Evolutionary conservation across 257 asterid species (phyloP).

Genomic region (Solanum tacnaense): DNA sequence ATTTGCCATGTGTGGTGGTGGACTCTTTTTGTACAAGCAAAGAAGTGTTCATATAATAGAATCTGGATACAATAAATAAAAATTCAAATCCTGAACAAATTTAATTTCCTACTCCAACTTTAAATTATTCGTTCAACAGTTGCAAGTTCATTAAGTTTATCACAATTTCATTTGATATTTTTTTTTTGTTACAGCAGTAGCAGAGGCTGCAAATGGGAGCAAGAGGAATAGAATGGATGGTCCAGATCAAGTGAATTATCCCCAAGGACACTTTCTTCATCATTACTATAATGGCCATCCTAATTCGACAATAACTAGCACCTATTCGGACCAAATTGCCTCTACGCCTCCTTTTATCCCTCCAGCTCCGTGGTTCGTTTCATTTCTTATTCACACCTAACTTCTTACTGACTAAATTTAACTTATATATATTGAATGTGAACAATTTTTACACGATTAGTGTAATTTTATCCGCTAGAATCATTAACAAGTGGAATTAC

Average conservation of each 20-base stretch:
- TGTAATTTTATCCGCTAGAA: not conserved
- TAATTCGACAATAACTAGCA: not conserved
- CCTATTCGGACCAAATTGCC: not conserved
- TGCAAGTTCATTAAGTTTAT: not conserved
- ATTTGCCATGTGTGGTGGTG: not conserved
- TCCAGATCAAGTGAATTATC: not conserved
- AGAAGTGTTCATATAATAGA: not conserved
- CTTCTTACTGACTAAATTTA: not conserved
- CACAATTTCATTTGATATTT: not conserved
- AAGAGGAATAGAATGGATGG: conserved; percentile 7
- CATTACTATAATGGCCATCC: not conserved
- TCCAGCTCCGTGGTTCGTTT: not conserved
- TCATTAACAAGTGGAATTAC: not conserved
- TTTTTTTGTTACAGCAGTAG: not conserved
- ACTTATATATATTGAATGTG: not conserved
- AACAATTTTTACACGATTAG: not conserved
- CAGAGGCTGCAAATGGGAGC: conserved; percentile 4
- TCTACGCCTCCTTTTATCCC: not conserved
- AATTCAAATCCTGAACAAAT: not conserved
- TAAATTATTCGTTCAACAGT: not conserved
- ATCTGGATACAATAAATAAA: not conserved
- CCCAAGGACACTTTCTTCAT: not conserved
- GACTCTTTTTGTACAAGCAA: not conserved
- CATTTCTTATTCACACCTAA: not conserved
- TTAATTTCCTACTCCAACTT: not conserved